Base-by-base conservation (phyloP, 305 asterid genomes). In the Ajuga reptans region DNA sequence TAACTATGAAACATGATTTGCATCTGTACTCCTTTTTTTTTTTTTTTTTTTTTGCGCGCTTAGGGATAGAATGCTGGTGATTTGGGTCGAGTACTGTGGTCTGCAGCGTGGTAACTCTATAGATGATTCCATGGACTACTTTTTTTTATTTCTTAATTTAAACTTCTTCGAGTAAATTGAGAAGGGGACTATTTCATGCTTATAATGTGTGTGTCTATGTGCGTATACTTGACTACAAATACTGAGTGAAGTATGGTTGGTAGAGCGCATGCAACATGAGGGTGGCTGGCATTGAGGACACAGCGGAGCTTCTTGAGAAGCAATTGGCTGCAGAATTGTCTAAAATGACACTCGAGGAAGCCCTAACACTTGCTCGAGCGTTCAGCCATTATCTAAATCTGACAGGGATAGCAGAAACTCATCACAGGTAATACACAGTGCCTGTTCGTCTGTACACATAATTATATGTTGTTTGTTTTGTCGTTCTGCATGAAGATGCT, bases 251-350 rank as follows among this genome's bases (percentile, higher is more conserved):
- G 42, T 75, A 7, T 68, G 67, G 52, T 18, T 64, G 37, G 60
- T 62, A 93, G 99, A 86, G 97, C 82, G 99, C 96, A 61, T 93
- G 96, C 80, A 84, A 82, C 82, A 75, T 93, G 91, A 80, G 99
- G 81, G 82, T 69, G 83, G 94, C 95, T 0, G 94, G 96, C 74
- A 84, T 93, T 62, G 97, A 87, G 84, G 96, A 78, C 70, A 90
- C 96, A 2, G 99, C 99, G 16, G 97, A 91, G 89, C 79, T 87
- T 74, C 92, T 93, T 53, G 99, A 93, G 86, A 89, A 87, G 84
- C 92, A 93, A 81, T 71, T 93, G 69, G 87, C 95, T 7, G 74
- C 88, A 6, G 96, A 87, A 83, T 66, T 93, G 78, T 89, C 96
- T 4, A 77, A 85, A 68, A 84, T 91, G 99, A 83, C 95, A 29